Percentiles rank a stretch among this genome's conserved stretches.
phyloP scores from a whole-genome alignment of 176 grass and related monocot genomes.

The Oryza rufipogon region DNA sequence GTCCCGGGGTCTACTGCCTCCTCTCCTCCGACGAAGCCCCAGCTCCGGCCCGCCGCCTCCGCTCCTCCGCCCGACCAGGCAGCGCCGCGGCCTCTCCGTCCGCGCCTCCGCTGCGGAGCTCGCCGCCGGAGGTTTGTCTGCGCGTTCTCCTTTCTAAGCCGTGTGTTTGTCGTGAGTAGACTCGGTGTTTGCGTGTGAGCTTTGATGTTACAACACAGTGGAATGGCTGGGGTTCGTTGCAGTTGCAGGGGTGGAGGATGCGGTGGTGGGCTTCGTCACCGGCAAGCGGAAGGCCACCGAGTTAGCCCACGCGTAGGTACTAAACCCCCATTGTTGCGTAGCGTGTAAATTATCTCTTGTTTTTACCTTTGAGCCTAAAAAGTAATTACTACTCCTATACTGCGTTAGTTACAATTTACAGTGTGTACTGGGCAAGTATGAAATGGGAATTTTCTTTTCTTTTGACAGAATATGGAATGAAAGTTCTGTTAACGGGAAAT shows the following conservation, averaged over 20 bases:
- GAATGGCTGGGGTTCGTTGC: neutral
- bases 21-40: neutral
- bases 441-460: neutral
- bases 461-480: no score
- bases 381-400: neutral
- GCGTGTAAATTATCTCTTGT: neutral
- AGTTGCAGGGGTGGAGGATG: constrained; percentile 60
- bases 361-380: neutral
- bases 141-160: neutral
- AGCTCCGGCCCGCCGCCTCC: neutral
- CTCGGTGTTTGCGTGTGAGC: no score
- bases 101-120: neutral
- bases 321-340: constrained; percentile 32
- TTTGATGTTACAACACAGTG: neutral
- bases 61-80: neutral
- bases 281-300: constrained; percentile 86
- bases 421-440: neutral
- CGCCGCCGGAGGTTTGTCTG: constrained; percentile 23
- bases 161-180: no score
- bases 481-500: neutral
- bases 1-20: neutral
- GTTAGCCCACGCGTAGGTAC: constrained; percentile 90
- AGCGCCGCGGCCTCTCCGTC: constrained; percentile 39
- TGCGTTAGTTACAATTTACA: neutral
- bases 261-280: constrained; percentile 67